Base-by-base conservation (phyloP, 768 basidiomycete genomes). In the Myochromella boudieri region DNA sequence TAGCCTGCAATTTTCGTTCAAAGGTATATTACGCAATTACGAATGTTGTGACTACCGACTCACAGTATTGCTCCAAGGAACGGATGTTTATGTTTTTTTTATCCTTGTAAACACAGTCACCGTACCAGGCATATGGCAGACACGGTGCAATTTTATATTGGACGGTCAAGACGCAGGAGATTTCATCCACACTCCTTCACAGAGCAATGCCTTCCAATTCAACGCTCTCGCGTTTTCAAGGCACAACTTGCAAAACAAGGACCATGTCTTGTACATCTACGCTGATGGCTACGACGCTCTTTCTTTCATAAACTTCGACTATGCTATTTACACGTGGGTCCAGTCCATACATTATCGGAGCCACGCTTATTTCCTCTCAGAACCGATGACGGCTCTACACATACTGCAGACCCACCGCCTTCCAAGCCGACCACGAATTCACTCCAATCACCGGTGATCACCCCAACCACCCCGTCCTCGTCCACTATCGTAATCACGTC, bases 251-350 rank as follows among this genome's bases (percentile, higher is more conserved):
- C 39, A 43, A n/a, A 67, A 70, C 42, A 40, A 37, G 2, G 46
- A 60, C 6, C 70, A 71, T 42, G 58, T 48, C 11, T 49, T 71
- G 10, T 46, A 60, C 0, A 67, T 73, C 42, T 60, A 63, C 0
- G 67, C 65, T 3, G 55, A 63, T 21, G 67, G 63, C 7, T 51
- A 62, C 1, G 48, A 60, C 39, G 46, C 52, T 21, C 46, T 57
- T 33, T 59, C 69, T 15, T 70, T 60, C 44, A 56, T 71, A 12
- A 68, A 64, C 37, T 72, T 72, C 53, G 69, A 72, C 55, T 72
- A 69, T 57, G 69, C 68, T 3, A 63, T 65, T n/a, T 72, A 72
- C 54, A 70, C 68, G 71, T 71, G 44, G 42, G 68, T 58, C 17
- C n/a, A n/a, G n/a, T n/a, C n/a, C n/a, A n/a, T n/a, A n/a, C n/a